Evolutionary conservation across 73 alveolate species (phyloP).

Genomic region (Uronychia binucleata): DNA sequence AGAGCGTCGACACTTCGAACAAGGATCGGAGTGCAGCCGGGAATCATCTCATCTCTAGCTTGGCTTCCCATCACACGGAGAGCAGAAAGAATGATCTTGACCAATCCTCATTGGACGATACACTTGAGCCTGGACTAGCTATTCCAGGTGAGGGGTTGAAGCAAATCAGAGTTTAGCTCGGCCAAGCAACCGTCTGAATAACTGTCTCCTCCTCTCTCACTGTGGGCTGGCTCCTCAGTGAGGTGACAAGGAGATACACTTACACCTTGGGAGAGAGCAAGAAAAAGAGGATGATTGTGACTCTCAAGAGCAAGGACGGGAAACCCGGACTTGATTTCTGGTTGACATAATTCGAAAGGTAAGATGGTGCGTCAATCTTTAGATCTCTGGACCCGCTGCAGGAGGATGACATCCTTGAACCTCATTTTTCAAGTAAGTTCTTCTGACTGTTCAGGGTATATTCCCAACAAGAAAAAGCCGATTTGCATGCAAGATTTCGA

Average conservation of each 20-base stretch:
- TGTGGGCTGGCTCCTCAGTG: slow-evolving; percentile 65
- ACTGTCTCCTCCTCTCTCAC: too few relatives aligned
- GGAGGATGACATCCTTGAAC: slow-evolving; percentile 34
- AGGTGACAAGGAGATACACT: slow-evolving; percentile 46
- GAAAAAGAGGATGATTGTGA: slow-evolving; percentile 47
- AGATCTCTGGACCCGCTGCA: slow-evolving; percentile 40
- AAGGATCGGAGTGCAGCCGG: too few relatives aligned
- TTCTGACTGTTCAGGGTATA: neutral
- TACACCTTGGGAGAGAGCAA: slow-evolving; percentile 11
- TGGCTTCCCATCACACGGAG: too few relatives aligned
- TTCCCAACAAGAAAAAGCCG: slow-evolving; percentile 18
- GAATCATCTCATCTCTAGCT: too few relatives aligned
- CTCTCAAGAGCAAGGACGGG: slow-evolving; percentile 39
- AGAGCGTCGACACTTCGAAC: too few relatives aligned
- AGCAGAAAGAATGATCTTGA: too few relatives aligned
- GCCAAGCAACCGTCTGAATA: too few relatives aligned
- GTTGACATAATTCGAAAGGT: slow-evolving; percentile 56
- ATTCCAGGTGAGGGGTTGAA: too few relatives aligned
- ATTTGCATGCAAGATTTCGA: slow-evolving; percentile 53
- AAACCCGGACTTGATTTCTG: slow-evolving; percentile 51
- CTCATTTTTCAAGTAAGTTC: slow-evolving; percentile 50
- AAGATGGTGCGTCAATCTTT: neutral
- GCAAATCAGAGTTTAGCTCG: too few relatives aligned
- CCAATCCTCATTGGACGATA: too few relatives aligned
- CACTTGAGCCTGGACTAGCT: too few relatives aligned